Evolutionary conservation across 176 grass and related monocot species (phyloP).

Genomic region (Oryza longistaminata): DNA sequence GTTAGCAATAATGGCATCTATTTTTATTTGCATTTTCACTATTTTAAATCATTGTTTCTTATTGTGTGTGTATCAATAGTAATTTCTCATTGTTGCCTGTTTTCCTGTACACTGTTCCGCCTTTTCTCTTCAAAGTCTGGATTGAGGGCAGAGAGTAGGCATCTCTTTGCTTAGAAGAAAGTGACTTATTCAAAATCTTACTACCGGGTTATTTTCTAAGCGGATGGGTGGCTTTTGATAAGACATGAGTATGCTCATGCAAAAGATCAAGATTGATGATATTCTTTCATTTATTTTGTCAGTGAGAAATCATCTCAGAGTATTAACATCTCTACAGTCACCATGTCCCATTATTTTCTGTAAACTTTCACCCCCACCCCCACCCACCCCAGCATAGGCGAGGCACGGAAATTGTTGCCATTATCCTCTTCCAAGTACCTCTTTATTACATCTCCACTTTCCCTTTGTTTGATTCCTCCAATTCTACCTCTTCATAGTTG

Average conservation of each 20-base stretch:
- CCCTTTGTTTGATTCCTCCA: too few species aligned
- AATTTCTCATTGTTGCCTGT: constrained; percentile 3
- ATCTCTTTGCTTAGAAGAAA: constrained; percentile 20
- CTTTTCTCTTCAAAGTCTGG: neutral
- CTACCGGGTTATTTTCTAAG: constrained; percentile 1
- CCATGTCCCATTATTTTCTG: too few species aligned
- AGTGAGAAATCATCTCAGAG: neutral
- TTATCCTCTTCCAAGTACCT: too few species aligned
- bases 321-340: neutral
- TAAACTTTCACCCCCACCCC: too few species aligned
- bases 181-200: neutral
- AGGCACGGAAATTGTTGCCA: too few species aligned
- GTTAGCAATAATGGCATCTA: neutral
- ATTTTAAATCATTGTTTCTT: neutral
- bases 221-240: neutral
- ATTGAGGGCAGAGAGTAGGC: neutral
- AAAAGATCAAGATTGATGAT: neutral
- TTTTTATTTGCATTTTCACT: constrained; percentile 1
- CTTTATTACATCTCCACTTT: too few species aligned
- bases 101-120: constrained; percentile 7
- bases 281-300: neutral
- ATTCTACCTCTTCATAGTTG: too few species aligned
- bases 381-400: too few species aligned
- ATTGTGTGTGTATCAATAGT: neutral
- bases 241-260: constrained; percentile 3